A percentile compares a stretch with the other conserved stretches of the same genome.
Evolutionary conservation across 192 early-diverging fungal genomes (phyloP).

Genomic region (Umbelopsis sp.): DNA sequence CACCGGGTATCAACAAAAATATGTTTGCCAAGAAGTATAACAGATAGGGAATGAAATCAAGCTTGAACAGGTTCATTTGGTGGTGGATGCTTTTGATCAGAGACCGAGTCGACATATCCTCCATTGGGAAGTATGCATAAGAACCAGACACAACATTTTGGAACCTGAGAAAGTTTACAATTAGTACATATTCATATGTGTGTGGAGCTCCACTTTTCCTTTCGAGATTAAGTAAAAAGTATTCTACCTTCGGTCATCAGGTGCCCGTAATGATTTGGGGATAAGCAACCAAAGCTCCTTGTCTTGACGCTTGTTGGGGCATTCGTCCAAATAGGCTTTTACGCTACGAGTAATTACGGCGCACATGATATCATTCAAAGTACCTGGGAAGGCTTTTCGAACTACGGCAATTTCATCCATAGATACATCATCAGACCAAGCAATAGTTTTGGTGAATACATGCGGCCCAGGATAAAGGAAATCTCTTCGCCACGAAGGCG

Average conservation of each 20-base stretch:
- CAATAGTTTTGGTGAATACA: constrained; percentile 28
- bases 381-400: constrained; percentile 35
- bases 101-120: constrained; percentile 24
- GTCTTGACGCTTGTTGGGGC: constrained; percentile 16
- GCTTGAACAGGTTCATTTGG: constrained; percentile 32
- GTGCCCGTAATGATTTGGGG: constrained; percentile 32
- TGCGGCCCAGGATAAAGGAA: constrained; percentile 32
- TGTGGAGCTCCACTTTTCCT: background rate
- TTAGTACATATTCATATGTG: constrained; percentile 9
- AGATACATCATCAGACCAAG: constrained; percentile 36
- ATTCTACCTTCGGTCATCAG: constrained; percentile 32
- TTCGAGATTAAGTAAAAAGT: background rate
- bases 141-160: constrained; percentile 34
- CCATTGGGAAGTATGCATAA: constrained; percentile 37
- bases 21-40: constrained; percentile 22
- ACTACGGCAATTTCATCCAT: constrained; percentile 28
- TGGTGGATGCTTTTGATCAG: constrained; percentile 26
- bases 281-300: constrained; percentile 31
- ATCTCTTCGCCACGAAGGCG: constrained; percentile 7
- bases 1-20: constrained; percentile 5
- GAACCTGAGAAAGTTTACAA: constrained; percentile 15
- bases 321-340: constrained; percentile 28
- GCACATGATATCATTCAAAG: constrained; percentile 43
- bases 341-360: constrained; percentile 25
- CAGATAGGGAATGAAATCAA: constrained; percentile 15